Evolutionary conservation across 257 asterid genomes (phyloP).

Genomic region (Nicotiana obtusifolia): DNA sequence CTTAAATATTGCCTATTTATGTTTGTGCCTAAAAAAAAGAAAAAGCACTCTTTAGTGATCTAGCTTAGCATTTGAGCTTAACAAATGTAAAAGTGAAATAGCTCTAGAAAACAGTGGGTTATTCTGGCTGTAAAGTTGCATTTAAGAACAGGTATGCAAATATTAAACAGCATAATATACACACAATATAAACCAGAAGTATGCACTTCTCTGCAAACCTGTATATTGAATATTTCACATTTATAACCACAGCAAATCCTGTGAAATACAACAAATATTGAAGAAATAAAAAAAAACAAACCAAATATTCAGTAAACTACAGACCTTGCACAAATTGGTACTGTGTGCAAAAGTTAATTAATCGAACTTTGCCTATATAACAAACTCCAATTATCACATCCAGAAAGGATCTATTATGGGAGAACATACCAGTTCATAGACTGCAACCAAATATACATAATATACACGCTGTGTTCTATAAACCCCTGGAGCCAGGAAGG

Average conservation of each 20-base stretch:
- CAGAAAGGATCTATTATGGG: not conserved
- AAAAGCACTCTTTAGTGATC: not conserved
- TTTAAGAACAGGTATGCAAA: not conserved
- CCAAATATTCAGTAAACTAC: not conserved
- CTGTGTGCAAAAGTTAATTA: not conserved
- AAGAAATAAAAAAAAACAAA: not conserved
- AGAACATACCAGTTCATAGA: not conserved
- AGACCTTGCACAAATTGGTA: not conserved
- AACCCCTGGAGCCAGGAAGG: conserved; percentile 37
- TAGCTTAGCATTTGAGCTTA: not conserved
- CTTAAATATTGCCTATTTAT: too few species aligned
- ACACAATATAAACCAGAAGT: not conserved
- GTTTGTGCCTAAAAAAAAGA: too few species aligned
- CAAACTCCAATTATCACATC: not conserved
- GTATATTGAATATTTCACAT: not conserved
- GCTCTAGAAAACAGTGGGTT: not conserved
- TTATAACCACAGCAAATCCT: not conserved
- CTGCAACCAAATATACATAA: not conserved
- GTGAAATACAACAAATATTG: not conserved
- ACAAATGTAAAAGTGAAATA: not conserved
- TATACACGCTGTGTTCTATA: conserved; percentile 9
- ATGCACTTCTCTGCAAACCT: not conserved
- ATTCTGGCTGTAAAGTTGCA: too few species aligned
- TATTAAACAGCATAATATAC: not conserved
- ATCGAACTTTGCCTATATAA: not conserved